Evolutionary conservation across 2,329 filamentous ascomycete genomes (phyloP).

Genomic region (Colletotrichum phormii): DNA sequence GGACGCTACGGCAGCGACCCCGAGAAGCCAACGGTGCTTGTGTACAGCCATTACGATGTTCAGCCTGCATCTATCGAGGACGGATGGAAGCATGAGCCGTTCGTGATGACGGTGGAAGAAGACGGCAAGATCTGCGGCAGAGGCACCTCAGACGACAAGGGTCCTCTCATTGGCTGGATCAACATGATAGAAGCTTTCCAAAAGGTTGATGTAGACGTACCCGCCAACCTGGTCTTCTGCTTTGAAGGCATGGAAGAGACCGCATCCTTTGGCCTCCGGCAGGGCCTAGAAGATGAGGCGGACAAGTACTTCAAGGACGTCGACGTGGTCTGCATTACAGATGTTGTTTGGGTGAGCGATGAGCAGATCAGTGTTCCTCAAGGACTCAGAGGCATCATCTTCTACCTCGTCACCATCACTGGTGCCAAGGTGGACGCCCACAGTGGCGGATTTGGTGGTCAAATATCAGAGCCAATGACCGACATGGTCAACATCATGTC

Average conservation of each 20-base stretch:
- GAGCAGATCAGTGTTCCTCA: constrained; percentile 99
- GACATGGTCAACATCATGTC: constrained; percentile 87
- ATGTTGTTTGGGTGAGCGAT: constrained; percentile 99
- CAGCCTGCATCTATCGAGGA: constrained; percentile 94
- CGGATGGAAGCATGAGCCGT: constrained; percentile 96
- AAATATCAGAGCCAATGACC: constrained; percentile 98
- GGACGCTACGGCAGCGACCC: constrained; percentile 92
- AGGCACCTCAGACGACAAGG: constrained; percentile 97
- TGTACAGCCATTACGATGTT: constrained; percentile 99
- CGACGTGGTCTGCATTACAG: constrained; percentile 96
- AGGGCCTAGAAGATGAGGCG: constrained; percentile 90
- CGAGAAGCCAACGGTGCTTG: constrained; percentile 92
- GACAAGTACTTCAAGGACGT: constrained; percentile 95
- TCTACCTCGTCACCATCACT: constrained; percentile 92
- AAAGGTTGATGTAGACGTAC: constrained; percentile 92
- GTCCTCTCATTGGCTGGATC: constrained; percentile 94
- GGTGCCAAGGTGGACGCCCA: constrained; percentile 94
- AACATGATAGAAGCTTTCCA: constrained; percentile 98
- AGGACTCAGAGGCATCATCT: constrained; percentile 95
- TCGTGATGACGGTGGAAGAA: constrained; percentile 86
- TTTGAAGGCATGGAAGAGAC: constrained; percentile 99
- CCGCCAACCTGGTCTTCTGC: constrained; percentile 98
- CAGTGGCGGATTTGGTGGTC: constrained; percentile 96
- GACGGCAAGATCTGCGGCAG: constrained; percentile 96
- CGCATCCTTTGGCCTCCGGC: constrained; percentile 94